These are phyloP conservation scores for Babesia gibsoni DNA, from an alignment of 169 alveolate species.

Conservation along the genomic window DNA sequence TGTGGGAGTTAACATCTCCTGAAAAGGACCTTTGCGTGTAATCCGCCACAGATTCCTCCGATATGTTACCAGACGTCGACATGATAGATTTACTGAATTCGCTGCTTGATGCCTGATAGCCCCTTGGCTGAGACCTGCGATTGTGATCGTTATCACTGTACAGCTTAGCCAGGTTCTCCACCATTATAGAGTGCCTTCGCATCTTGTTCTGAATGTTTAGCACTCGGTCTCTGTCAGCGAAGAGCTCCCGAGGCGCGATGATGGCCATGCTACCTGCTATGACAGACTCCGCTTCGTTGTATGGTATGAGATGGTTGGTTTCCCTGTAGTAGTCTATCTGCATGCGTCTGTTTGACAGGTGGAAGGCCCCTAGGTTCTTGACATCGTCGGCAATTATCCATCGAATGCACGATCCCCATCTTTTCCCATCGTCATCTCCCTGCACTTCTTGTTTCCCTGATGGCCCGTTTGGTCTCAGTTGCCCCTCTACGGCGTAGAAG, in stretches of 20 bases:
- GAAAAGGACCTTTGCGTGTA: neutral
- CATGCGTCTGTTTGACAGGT: constrained; percentile 8
- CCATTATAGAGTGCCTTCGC: constrained; percentile 19
- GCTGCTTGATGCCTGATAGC: neutral
- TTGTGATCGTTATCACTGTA: neutral
- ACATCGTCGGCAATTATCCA: constrained; percentile 22
- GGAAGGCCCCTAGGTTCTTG: neutral
- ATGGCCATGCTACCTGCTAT: neutral
- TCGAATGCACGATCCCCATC: neutral
- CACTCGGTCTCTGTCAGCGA: neutral
- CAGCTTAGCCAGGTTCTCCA: constrained; percentile 26
- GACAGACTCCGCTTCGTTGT: neutral
- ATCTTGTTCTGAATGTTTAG: constrained; percentile 24
- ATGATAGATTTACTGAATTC: neutral
- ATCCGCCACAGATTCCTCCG: neutral
- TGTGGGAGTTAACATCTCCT: neutral
- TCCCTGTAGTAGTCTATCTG: constrained; percentile 28
- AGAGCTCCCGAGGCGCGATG: constrained; percentile 4
- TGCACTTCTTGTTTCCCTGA: neutral
- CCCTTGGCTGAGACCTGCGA: neutral
- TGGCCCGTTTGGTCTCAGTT: neutral
- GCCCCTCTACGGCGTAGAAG: neutral
- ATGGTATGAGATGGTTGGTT: neutral
- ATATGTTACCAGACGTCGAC: neutral
- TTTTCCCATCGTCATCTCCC: neutral